Evolutionary conservation across 2,329 filamentous ascomycete genomes (phyloP).

Genomic region (Colletotrichum chlorophyti): DNA sequence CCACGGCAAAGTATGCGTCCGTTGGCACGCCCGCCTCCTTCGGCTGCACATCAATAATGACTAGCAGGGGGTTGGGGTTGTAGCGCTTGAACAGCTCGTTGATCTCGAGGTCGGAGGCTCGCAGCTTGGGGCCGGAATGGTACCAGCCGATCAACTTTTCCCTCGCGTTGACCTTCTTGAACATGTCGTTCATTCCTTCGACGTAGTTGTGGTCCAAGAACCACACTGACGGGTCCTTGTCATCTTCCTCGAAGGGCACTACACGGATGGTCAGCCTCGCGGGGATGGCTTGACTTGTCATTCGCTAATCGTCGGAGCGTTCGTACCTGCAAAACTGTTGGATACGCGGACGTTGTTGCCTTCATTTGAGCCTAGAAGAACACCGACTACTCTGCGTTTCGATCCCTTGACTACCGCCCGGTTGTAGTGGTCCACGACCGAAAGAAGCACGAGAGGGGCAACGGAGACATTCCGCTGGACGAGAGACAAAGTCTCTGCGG

Average conservation of each 20-base stretch:
- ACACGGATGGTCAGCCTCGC: constrained; percentile 29
- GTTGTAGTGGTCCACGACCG: constrained; percentile 97
- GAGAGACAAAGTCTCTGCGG: constrained; percentile 93
- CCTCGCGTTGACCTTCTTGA: constrained; percentile 99
- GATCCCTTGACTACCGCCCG: constrained; percentile 88
- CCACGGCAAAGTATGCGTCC: constrained; percentile 98
- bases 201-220: constrained; percentile 99
- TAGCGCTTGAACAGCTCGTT: constrained; percentile 99
- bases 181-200: constrained; percentile 99
- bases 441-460: constrained; percentile 96
- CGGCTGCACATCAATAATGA: constrained; percentile 98
- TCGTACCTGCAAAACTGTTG: constrained; percentile 94
- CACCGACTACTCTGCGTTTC: constrained; percentile 87
- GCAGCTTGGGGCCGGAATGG: constrained; percentile 95
- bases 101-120: constrained; percentile 97
- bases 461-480: constrained; percentile 96
- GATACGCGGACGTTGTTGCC: constrained; percentile 96
- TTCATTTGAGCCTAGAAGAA: constrained; percentile 93
- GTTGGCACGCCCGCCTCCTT: constrained; percentile 98
- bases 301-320: not conserved
- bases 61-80: constrained; percentile 92
- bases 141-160: constrained; percentile 99
- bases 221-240: constrained; percentile 98
- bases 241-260: constrained; percentile 99
- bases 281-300: constrained; percentile 17